These are phyloP conservation scores for Arxiozyma slooffiae DNA, from an alignment of 1,139 yeast species.

Conservation along the genomic window DNA sequence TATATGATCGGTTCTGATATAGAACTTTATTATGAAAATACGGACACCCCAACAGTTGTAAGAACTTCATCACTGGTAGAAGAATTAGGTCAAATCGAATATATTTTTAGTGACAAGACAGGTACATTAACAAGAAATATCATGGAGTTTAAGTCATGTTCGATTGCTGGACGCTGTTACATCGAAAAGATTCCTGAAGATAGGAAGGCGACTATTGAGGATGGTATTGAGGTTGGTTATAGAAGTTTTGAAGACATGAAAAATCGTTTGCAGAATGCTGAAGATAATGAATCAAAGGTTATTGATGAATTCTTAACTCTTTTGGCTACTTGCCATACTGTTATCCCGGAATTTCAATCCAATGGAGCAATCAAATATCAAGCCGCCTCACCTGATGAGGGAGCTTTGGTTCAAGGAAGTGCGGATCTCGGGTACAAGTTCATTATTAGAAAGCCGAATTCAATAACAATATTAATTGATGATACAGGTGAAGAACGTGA, in stretches of 20 bases:
- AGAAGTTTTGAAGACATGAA: conserved; percentile 61
- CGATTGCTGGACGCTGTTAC: conserved; percentile 88
- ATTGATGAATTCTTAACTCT: conserved; percentile 77
- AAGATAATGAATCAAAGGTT: conserved; percentile 37
- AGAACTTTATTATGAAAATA: conserved; percentile 78
- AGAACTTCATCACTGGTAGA: conserved; percentile 92
- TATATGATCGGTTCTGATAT: conserved; percentile 86
- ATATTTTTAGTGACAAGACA: conserved; percentile 90
- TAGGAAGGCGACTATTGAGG: conserved; percentile 56
- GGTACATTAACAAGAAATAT: conserved; percentile 92
- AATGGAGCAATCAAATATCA: conserved; percentile 75
- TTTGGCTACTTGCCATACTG: conserved; percentile 92
- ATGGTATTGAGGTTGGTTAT: conserved; percentile 76
- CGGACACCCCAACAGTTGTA: conserved; percentile 91
- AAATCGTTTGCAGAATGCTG: conserved; percentile 38
- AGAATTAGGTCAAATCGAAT: conserved; percentile 92
- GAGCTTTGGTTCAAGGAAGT: conserved; percentile 96
- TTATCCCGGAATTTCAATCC: conserved; percentile 71
- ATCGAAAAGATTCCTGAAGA: conserved; percentile 89
- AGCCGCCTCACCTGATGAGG: conserved; percentile 99
- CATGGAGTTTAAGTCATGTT: conserved; percentile 92
- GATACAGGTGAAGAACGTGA: conserved; percentile 39
- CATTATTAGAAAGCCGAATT: conserved; percentile 73
- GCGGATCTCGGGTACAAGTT: conserved; percentile 80
- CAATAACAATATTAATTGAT: conserved; percentile 54